Evolutionary conservation across 257 asterid species (phyloP).

Genomic region (Fraxinus cuspidata): DNA sequence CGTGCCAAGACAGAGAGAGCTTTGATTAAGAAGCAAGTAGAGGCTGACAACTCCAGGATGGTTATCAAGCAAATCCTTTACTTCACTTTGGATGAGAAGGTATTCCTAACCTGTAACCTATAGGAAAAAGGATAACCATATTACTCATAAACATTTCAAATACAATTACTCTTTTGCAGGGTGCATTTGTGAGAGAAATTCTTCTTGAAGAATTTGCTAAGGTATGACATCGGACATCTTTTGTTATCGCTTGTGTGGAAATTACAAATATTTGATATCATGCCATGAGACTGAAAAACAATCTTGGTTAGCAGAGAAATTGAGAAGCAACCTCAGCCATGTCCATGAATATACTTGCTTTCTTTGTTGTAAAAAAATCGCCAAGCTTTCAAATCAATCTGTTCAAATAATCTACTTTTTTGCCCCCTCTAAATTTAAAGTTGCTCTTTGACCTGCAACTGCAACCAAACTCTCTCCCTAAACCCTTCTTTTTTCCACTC

Average conservation of each 20-base stretch:
- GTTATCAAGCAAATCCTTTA: conserved; percentile 64
- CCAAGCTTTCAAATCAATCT: background rate
- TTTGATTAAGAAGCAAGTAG: conserved; percentile 47
- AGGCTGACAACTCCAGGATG: conserved; percentile 49
- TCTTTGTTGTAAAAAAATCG: background rate
- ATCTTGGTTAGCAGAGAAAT: conserved; percentile 9
- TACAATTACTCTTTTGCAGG: conserved; percentile 50
- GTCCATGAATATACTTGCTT: background rate
- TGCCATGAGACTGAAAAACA: conserved; percentile 4
- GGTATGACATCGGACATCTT: conserved; percentile 45
- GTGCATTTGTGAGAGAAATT: conserved; percentile 78
- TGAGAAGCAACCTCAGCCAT: background rate
- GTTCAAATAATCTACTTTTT: background rate
- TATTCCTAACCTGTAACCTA: conserved; percentile 29
- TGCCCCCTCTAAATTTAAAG: background rate
- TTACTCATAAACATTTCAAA: background rate
- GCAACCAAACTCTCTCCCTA: conserved; percentile 4
- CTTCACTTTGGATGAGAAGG: conserved; percentile 79
- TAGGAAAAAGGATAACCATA: conserved; percentile 9
- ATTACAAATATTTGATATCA: conserved; percentile 4
- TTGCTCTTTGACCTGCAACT: background rate
- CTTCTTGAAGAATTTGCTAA: conserved; percentile 79
- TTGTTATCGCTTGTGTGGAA: conserved; percentile 8
- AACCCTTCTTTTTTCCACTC: background rate
- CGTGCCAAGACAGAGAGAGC: conserved; percentile 80